Base-by-base conservation (phyloP, 73 alveolate genomes). In the Paramecium sonneborni region DNA sequence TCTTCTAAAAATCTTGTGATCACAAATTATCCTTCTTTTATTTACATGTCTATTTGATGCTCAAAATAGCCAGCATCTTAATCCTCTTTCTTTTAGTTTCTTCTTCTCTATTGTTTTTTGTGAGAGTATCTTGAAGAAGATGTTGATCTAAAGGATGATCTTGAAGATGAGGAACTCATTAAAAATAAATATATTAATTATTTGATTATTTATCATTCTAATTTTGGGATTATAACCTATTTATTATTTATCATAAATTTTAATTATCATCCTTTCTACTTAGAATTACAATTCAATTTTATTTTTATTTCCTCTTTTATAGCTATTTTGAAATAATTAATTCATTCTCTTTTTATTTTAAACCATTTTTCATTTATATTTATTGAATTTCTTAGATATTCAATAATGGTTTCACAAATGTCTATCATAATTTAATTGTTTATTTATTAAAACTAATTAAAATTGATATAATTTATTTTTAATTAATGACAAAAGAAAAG, bases 1-100 rank as follows among this genome's bases (percentile, higher is more conserved):
- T 98, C 99, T 37, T 67, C 87, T 37, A 74, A 74, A 39, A 62
- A 76, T n/a, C 70, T 30, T 23, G 85, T 76, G 37, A 86, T 62
- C 8, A 21, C 48, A 86, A 62, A 86, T 86, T 76, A 62, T 20
- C 93, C 93, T 20, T 41, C 72, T 26, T 86, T 76, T 34, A 86
- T 41, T 12, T 30, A 32, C 85, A 62, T 76, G 6, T 88, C 93
- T 24, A 56, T 58, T 38, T 86, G 35, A 46, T 37, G 67, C 35
- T 34, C 44, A 48, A 62, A 86, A 67, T 86, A 88, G 20, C 93
- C 93, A 12, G 93, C 93, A 62, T 86, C 93, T 76, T 62, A 30
- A 30, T 62, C 84, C 34, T 18, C 68, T 48, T 38, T 52, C 32
- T 52, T 1, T 52, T 62, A 23, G 39, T 62, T 26, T 30, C 24